Evolutionary conservation across 805 yeast species (phyloP).

Genomic region (Metschnikowia lunata): DNA sequence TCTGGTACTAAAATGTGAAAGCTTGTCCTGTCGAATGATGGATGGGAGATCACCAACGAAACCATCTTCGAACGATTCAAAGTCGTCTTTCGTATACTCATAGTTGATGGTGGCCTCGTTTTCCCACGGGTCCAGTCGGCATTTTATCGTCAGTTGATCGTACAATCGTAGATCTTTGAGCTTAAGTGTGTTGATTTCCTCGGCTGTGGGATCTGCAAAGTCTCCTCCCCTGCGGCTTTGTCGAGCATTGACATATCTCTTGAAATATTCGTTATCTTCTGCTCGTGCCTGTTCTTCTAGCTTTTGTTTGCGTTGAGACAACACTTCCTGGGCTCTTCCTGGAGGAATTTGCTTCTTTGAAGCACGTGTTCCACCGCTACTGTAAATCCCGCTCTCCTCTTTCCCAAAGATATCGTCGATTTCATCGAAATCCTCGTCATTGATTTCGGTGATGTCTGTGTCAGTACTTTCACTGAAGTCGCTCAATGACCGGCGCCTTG

Average conservation of each 20-base stretch:
- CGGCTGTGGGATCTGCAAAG: slow-evolving; percentile 5
- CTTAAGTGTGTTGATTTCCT: slow-evolving; percentile 27
- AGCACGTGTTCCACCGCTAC: slow-evolving; percentile 15
- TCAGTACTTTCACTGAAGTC: slow-evolving; percentile 39
- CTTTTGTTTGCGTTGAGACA: slow-evolving; percentile 21
- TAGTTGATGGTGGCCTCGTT: slow-evolving; percentile 33
- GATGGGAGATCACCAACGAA: slow-evolving; percentile 22
- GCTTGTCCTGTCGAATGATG: slow-evolving; percentile 8
- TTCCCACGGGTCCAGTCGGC: slow-evolving; percentile 22
- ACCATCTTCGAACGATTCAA: slow-evolving; percentile 35
- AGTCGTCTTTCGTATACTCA: slow-evolving; percentile 36
- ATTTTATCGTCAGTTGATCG: slow-evolving; percentile 4
- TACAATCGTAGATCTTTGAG: slow-evolving; percentile 24
- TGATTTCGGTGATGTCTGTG: slow-evolving; percentile 37
- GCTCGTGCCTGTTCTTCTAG: slow-evolving; percentile 30
- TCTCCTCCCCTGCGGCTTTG: background rate
- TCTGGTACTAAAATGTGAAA: slow-evolving; percentile 10
- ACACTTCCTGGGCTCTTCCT: slow-evolving; percentile 22
- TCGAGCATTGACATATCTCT: slow-evolving; percentile 11
- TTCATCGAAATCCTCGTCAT: slow-evolving; percentile 37
- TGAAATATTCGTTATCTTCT: slow-evolving; percentile 30
- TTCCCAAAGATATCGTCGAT: slow-evolving; percentile 36
- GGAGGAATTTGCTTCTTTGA: slow-evolving; percentile 6
- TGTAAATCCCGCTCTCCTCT: slow-evolving; percentile 34
- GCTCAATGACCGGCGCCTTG: slow-evolving; percentile 25